phyloP scores from a whole-genome alignment of 768 basidiomycete species.

The Tricholoma hemisulphureum region DNA sequence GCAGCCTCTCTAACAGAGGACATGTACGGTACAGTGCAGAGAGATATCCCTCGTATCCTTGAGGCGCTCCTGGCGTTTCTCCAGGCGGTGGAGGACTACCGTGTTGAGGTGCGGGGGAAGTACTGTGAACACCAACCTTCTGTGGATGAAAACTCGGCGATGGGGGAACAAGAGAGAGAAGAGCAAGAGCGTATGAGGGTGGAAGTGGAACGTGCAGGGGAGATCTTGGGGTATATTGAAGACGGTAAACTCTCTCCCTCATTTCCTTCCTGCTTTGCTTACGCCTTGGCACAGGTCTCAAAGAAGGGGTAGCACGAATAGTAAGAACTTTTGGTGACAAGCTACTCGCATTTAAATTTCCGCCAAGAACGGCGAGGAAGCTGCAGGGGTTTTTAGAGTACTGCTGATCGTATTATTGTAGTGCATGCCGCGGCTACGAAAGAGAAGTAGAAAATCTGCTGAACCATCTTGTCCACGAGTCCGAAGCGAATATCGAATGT shows the following conservation, averaged over 20 bases:
- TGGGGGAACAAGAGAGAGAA: conserved; percentile 22
- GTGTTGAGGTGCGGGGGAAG: conserved; percentile 46
- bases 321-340: conserved; percentile 73
- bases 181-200: conserved; percentile 38
- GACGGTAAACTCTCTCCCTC: conserved; percentile 49
- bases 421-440: too few relatives aligned
- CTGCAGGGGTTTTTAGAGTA: conserved; percentile 74
- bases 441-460: too few relatives aligned
- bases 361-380: conserved; percentile 63
- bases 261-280: background rate
- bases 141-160: conserved; percentile 33
- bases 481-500: too few relatives aligned
- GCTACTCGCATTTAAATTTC: conserved; percentile 74
- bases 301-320: conserved; percentile 64
- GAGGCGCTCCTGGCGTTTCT: conserved; percentile 75
- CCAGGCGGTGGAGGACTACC: conserved; percentile 62
- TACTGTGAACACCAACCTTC: conserved; percentile 33
- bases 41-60: conserved; percentile 78
- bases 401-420: conserved; percentile 38
- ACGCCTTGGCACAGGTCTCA: conserved; percentile 47
- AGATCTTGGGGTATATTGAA: conserved; percentile 49
- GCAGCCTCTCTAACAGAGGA: conserved; percentile 79
- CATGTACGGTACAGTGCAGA: conserved; percentile 78
- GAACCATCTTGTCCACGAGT: too few relatives aligned
- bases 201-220: conserved; percentile 57